phyloP scores from a whole-genome alignment of 768 basidiomycete genomes.

The Amyloporia xantha region DNA sequence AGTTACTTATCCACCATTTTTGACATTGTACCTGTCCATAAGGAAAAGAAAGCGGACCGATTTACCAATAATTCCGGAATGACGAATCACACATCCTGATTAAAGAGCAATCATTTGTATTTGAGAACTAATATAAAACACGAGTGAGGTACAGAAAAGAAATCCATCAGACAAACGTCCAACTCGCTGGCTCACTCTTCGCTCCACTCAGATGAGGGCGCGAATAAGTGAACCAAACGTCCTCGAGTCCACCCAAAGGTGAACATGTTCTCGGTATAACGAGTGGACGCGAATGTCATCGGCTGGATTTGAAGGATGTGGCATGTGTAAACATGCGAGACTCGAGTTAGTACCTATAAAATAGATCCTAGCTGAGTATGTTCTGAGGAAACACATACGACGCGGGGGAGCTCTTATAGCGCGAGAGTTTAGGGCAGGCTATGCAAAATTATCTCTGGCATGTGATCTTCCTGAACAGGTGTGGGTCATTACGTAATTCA shows the following conservation, averaged over 20 bases:
- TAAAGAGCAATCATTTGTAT: too few relatives aligned
- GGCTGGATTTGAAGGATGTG: constrained; percentile 34
- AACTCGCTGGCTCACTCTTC: constrained; percentile 29
- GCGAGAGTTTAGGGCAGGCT: constrained; percentile 4
- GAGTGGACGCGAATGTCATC: constrained; percentile 32
- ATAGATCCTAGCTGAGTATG: constrained; percentile 34
- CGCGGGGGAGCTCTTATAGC: constrained; percentile 12
- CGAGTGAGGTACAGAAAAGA: not conserved
- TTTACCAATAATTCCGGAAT: too few relatives aligned
- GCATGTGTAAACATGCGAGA: constrained; percentile 40
- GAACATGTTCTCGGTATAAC: constrained; percentile 35
- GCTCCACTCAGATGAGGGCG: constrained; percentile 19
- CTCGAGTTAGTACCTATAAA: constrained; percentile 35
- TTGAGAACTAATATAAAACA: not conserved
- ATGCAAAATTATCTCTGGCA: too few relatives aligned
- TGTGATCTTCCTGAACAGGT: too few relatives aligned
- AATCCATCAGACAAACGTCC: constrained; percentile 38
- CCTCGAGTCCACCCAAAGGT: constrained; percentile 26
- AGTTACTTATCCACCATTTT: too few relatives aligned
- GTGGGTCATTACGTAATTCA: too few relatives aligned
- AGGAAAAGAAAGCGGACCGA: too few relatives aligned
- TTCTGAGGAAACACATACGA: constrained; percentile 28
- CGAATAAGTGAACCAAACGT: constrained; percentile 26
- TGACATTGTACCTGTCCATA: too few relatives aligned
- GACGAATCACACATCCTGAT: too few relatives aligned